phyloP scores from a whole-genome alignment of 306 rosid species.

The Quercus rubra region DNA sequence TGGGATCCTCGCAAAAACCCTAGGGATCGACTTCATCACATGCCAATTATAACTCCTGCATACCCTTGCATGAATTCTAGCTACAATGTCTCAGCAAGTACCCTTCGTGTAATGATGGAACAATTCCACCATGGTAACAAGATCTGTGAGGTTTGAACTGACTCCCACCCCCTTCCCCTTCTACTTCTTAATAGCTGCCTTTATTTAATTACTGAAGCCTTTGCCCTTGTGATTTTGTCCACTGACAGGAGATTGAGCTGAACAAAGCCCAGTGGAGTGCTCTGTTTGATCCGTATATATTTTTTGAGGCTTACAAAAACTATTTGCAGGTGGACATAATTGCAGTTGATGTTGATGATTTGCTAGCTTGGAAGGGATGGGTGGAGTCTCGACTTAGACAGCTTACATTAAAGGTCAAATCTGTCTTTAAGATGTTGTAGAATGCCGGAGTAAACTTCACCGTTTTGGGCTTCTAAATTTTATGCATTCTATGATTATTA shows the following conservation, averaged over 20 bases:
- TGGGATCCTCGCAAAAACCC: constrained; percentile 98
- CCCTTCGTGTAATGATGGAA: constrained; percentile 95
- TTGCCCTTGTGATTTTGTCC: constrained; percentile 21
- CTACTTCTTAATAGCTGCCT: not conserved
- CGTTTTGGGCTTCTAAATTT: constrained; percentile 7
- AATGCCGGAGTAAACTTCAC: not conserved
- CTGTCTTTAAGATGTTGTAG: constrained; percentile 4
- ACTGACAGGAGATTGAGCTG: constrained; percentile 80
- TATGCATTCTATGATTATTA: not conserved
- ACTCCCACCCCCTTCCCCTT: not conserved
- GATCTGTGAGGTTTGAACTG: constrained; percentile 72
- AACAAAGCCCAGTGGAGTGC: constrained; percentile 83
- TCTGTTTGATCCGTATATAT: constrained; percentile 74
- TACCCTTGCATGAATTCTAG: constrained; percentile 99
- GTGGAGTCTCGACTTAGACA: constrained; percentile 59
- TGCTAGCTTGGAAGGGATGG: constrained; percentile 60
- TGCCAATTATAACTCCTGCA: constrained; percentile 99
- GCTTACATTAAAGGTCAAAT: constrained; percentile 68
- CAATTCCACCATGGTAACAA: constrained; percentile 75
- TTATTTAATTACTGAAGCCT: not conserved
- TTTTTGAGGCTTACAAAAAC: constrained; percentile 91
- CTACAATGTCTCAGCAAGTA: constrained; percentile 92
- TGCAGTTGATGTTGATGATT: constrained; percentile 74
- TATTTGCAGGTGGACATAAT: constrained; percentile 90
- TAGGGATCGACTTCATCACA: constrained; percentile 77